Base-by-base conservation (phyloP, 345 rosid genomes). In the Pugionium cornutum region DNA sequence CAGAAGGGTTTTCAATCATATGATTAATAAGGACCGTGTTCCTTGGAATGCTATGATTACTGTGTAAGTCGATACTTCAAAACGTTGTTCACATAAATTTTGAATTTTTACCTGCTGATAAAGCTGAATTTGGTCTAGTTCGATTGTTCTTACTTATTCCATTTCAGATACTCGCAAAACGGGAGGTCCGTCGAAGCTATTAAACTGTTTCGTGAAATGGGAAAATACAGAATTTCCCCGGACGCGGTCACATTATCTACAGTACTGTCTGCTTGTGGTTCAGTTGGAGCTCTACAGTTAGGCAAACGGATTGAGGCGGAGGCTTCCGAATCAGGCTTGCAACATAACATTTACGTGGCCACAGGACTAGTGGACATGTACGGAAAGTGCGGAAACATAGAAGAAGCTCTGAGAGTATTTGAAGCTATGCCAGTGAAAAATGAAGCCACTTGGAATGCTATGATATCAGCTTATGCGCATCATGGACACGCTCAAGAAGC, bases 41-140 rank as follows among this genome's bases (percentile, higher is more conserved):
- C 61, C 82, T 62, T 92, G 98, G 97, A 92, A 89, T 80, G 91
- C 97, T 63, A 82, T 89, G 91, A 83, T 89, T 78, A 80, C 91
- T 1, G 88, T 85, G 91, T 91, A 84, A 72, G 69, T 68, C 64
- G 1, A n/a, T 42, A 18, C 54, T 62, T 36, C 4, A 1, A 33
- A 6, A 32, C 18, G 66, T 46, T 49, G 39, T 48, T 48, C 18
- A 3, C 28, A 7, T 47, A 26, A 49, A 46, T 57, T 45, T 2
- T 39, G 25, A 4, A 7, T 28, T n/a, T 58, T 62, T 5, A 9
- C 10, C 9, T 1, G 4, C 37, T 73, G 27, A 37, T 35, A 2
- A 4, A 58, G 34, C 42, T 67, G 29, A 18, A 33, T 10, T 25
- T 42, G 18, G 60, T 28, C 5, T n/a, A 2, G 42, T 46, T 29